Conservation (phyloP, 306 rosid species). For the Lagenaria siceraria region DNA sequence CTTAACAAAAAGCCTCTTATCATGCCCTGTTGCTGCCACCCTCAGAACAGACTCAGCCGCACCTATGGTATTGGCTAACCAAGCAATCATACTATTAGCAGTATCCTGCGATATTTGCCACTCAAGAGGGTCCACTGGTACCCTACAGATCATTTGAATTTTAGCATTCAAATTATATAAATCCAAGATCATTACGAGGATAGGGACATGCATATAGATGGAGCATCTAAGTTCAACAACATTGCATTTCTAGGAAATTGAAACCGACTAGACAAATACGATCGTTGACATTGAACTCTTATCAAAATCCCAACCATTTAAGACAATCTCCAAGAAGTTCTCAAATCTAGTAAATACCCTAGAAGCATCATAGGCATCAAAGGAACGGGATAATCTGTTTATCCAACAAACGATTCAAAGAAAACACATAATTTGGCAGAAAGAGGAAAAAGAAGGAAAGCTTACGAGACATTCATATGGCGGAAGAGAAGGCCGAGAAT, state of each 20-base stretch:
- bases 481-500: conserved; percentile 92
- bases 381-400: background rate
- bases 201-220: background rate
- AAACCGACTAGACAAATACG: background rate
- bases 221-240: background rate
- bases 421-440: background rate
- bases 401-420: background rate
- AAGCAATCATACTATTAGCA: conserved; percentile 60
- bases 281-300: background rate
- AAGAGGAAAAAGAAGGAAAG: background rate
- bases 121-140: conserved; percentile 89
- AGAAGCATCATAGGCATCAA: background rate
- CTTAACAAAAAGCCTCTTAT: conserved; percentile 83
- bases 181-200: background rate
- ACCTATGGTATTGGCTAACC: conserved; percentile 77
- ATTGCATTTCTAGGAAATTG: no score
- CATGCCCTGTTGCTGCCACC: conserved; percentile 95
- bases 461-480: conserved; percentile 58
- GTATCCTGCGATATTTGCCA: conserved; percentile 95
- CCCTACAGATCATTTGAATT: conserved; percentile 26
- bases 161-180: background rate
- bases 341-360: background rate
- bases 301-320: background rate
- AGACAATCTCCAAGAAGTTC: background rate
- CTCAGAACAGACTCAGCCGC: conserved; percentile 91